Conservation (phyloP, 2,329 filamentous ascomycete species). For the Colletotrichum sp. region DNA sequence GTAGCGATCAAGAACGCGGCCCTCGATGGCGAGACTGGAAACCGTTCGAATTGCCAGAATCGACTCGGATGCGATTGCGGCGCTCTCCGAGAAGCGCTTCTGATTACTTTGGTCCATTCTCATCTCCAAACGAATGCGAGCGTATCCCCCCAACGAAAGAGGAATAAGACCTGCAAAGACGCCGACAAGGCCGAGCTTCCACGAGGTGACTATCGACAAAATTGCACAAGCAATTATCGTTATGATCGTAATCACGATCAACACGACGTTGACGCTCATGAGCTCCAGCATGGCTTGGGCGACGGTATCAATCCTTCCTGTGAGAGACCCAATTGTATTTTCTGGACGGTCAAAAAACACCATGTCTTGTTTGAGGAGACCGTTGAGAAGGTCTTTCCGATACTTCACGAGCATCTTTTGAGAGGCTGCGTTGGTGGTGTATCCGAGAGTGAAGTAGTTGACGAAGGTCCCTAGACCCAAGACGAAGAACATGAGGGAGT, state of each 20-base stretch:
- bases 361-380: conserved; percentile 44
- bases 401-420: background rate
- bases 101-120: conserved; percentile 40
- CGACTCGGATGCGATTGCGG: conserved; percentile 50
- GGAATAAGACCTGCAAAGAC: conserved; percentile 46
- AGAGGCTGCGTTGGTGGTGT: conserved; percentile 20
- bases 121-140: conserved; percentile 48
- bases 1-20: conserved; percentile 26
- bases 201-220: conserved; percentile 44
- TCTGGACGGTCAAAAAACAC: conserved; percentile 38
- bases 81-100: conserved; percentile 42
- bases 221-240: conserved; percentile 43
- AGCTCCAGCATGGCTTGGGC: conserved; percentile 50
- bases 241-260: conserved; percentile 45
- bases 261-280: conserved; percentile 44
- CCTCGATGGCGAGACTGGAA: conserved; percentile 42
- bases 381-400: conserved; percentile 29
- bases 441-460: conserved; percentile 25
- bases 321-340: conserved; percentile 37
- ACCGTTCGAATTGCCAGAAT: conserved; percentile 50
- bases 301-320: conserved; percentile 32
- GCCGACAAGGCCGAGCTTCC: conserved; percentile 50
- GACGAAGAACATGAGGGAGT: conserved; percentile 33
- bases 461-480: conserved; percentile 26
- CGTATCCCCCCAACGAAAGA: conserved; percentile 43